These are phyloP conservation scores for Aspergillus alliaceus DNA, from an alignment of 2,329 filamentous ascomycete species.

Conservation along the genomic window DNA sequence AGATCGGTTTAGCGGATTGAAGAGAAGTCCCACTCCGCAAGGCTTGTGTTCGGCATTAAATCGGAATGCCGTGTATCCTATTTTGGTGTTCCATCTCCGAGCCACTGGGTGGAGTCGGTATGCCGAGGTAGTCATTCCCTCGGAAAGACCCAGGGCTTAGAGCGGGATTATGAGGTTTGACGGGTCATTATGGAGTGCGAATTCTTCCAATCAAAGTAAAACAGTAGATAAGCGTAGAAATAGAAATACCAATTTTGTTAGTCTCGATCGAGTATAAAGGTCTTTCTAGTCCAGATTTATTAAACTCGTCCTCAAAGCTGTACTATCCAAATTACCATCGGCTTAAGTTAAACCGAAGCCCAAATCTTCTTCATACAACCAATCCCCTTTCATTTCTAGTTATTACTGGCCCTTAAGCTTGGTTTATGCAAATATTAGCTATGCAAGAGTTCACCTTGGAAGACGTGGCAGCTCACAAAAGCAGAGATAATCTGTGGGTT, in stretches of 20 bases:
- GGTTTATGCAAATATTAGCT: not conserved
- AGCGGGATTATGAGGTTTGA: not conserved
- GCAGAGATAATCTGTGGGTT: conserved; percentile 53
- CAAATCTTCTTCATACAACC: not conserved
- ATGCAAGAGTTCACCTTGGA: conserved; percentile 25
- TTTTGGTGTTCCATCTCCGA: not conserved
- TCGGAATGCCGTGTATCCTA: not conserved
- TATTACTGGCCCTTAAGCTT: not conserved
- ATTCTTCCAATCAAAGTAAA: not conserved
- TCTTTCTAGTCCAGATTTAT: not conserved
- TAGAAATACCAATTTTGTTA: not conserved
- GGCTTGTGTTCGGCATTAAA: not conserved
- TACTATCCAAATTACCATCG: not conserved
- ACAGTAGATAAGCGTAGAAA: not conserved
- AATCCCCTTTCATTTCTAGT: not conserved
- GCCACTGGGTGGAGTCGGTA: not conserved
- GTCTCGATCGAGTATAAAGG: not conserved
- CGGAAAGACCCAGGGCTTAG: not conserved
- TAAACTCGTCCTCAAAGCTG: not conserved
- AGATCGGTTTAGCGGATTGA: not conserved
- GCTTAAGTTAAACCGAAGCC: not conserved
- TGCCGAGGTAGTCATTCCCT: not conserved
- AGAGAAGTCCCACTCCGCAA: not conserved
- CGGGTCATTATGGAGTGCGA: not conserved
- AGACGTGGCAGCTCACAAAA: conserved; percentile 52